Percentiles rank a stretch among this genome's conserved stretches.
Evolutionary conservation across 495 filamentous ascomycete species (phyloP).

Genomic region (Penicillium cinerascens): DNA sequence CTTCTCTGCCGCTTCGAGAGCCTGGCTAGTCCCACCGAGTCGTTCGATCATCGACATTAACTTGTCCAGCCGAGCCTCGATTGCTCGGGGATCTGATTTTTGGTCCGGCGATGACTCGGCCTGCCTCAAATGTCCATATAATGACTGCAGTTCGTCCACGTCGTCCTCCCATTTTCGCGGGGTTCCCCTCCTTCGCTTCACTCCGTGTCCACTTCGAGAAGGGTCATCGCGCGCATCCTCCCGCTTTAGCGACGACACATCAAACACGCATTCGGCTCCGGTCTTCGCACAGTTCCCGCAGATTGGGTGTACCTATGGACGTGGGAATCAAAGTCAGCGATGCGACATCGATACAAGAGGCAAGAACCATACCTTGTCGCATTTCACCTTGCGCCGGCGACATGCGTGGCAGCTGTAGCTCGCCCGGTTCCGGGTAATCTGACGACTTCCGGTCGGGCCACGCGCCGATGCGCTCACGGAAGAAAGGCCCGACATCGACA

Average conservation of each 20-base stretch:
- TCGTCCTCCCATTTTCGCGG: slow-evolving; percentile 33
- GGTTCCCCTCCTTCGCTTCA: slow-evolving; percentile 35
- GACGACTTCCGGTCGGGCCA: slow-evolving; percentile 29
- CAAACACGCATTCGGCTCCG: slow-evolving; percentile 43
- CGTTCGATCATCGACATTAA: slow-evolving; percentile 46
- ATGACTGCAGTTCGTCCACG: slow-evolving; percentile 36
- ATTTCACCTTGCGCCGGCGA: slow-evolving; percentile 48
- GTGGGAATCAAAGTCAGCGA: not conserved
- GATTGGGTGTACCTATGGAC: slow-evolving; percentile 40
- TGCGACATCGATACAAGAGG: too few species aligned
- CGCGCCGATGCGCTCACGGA: slow-evolving; percentile 12
- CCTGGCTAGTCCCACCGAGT: slow-evolving; percentile 31
- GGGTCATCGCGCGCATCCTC: slow-evolving; percentile 11
- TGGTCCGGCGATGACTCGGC: slow-evolving; percentile 22
- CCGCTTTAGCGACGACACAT: slow-evolving; percentile 31
- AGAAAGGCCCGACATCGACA: slow-evolving; percentile 1
- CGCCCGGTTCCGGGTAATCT: slow-evolving; percentile 48
- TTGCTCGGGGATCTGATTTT: slow-evolving; percentile 33
- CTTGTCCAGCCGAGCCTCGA: slow-evolving; percentile 44
- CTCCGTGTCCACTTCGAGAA: slow-evolving; percentile 24
- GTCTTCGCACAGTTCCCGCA: slow-evolving; percentile 48
- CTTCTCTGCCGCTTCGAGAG: slow-evolving; percentile 24
- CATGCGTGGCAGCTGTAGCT: slow-evolving; percentile 51
- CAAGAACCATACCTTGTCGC: slow-evolving; percentile 35
- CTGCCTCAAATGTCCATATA: slow-evolving; percentile 34